These are phyloP conservation scores for Laguncularia racemosa DNA, from an alignment of 345 rosid genomes.

Conservation along the genomic window DNA sequence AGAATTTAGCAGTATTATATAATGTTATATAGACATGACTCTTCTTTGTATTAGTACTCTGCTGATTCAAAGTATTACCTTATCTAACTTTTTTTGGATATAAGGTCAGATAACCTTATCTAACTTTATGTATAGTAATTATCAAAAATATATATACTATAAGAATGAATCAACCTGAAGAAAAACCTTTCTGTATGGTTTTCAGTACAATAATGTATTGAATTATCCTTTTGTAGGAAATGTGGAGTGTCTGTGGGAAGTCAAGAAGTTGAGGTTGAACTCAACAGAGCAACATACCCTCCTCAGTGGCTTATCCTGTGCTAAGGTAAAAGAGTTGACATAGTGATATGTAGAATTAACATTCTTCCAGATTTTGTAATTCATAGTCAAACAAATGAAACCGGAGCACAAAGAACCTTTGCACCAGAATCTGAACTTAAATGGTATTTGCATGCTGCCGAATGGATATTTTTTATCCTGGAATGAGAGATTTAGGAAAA, in stretches of 20 bases:
- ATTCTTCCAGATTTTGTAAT: neutral
- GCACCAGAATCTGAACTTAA: too few species aligned
- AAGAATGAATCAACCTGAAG: neutral
- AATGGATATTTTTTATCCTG: too few species aligned
- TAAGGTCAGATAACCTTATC: too few species aligned
- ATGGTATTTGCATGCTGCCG: too few species aligned
- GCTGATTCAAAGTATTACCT: too few species aligned
- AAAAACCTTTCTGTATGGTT: constrained; percentile 1
- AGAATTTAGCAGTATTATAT: too few species aligned
- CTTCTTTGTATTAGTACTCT: too few species aligned
- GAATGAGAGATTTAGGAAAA: too few species aligned
- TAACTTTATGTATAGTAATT: neutral
- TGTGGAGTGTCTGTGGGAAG: constrained; percentile 61
- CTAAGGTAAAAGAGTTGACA: constrained; percentile 46
- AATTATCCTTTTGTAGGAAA: constrained; percentile 38
- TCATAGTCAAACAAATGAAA: too few species aligned
- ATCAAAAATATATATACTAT: neutral
- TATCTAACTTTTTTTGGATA: too few species aligned
- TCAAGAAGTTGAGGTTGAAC: constrained; percentile 68
- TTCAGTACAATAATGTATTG: constrained; percentile 2
- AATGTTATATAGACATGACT: too few species aligned
- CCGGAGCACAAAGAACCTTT: too few species aligned
- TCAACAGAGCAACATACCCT: constrained; percentile 49
- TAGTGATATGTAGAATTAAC: neutral
- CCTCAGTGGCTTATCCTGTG: constrained; percentile 59